Conservation (phyloP, 352 stramenopile species). For the Achlya hypogyna region DNA sequence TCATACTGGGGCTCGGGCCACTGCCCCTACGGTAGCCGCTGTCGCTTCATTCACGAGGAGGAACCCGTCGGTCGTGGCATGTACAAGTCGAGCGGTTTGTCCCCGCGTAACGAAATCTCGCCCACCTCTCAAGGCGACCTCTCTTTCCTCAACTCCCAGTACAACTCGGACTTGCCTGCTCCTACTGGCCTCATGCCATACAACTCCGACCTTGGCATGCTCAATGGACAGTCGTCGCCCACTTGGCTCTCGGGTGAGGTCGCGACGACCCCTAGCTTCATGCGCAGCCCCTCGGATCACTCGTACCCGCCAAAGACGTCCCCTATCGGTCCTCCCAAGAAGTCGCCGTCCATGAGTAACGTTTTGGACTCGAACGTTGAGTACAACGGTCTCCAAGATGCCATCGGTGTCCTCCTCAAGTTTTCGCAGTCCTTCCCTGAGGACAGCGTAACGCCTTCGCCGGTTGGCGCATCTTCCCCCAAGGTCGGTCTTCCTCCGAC, state of each 20-base stretch:
- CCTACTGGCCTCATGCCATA: conserved; percentile 8
- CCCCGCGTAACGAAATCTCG: conserved; percentile 15
- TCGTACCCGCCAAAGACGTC: conserved; percentile 14
- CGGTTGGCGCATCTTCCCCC: background rate
- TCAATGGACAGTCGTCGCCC: conserved; percentile 3
- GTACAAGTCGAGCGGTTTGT: conserved; percentile 17
- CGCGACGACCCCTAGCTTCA: conserved; percentile 5
- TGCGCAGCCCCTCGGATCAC: background rate
- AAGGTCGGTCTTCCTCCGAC: background rate
- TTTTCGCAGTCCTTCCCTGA: conserved; percentile 11
- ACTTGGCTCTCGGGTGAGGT: conserved; percentile 13
- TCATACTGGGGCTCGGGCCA: conserved; percentile 73
- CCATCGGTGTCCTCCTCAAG: conserved; percentile 17
- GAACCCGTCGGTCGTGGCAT: conserved; percentile 20
- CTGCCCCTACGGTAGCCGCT: conserved; percentile 83
- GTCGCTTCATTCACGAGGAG: conserved; percentile 79
- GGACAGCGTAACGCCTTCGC: background rate
- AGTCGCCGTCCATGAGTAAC: conserved; percentile 8
- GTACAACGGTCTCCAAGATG: conserved; percentile 19
- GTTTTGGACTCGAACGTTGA: conserved; percentile 8
- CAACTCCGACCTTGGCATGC: conserved; percentile 11
- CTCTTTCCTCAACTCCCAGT: conserved; percentile 16
- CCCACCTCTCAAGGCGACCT: conserved; percentile 9
- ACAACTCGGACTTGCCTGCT: background rate
- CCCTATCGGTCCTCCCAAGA: conserved; percentile 16